phyloP scores from a whole-genome alignment of 352 stramenopile genomes.

The Globisporangium barbulae region DNA sequence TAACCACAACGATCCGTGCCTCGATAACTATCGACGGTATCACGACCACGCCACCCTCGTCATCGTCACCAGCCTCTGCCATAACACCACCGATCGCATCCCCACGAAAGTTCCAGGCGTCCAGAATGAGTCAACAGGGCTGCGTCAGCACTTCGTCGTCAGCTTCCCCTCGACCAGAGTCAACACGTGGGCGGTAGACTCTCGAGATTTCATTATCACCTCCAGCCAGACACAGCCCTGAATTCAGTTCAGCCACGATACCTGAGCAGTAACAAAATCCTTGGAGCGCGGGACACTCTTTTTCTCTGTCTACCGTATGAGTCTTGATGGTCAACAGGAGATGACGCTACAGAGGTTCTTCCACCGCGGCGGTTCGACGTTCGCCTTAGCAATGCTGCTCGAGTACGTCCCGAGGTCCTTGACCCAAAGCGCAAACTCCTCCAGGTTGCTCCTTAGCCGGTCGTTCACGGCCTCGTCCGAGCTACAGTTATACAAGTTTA shows the following conservation, averaged over 20 bases:
- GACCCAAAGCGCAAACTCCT: conserved; percentile 77
- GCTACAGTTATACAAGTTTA: conserved; percentile 13
- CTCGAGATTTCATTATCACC: not conserved
- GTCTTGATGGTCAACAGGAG: conserved; percentile 34
- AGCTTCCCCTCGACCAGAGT: conserved; percentile 5
- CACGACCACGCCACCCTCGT: not conserved
- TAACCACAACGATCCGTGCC: not conserved
- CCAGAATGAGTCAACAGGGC: not conserved
- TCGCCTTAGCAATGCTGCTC: conserved; percentile 53
- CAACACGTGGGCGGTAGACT: conserved; percentile 3
- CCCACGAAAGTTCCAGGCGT: conserved; percentile 10
- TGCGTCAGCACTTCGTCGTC: not conserved
- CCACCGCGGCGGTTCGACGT: conserved; percentile 65
- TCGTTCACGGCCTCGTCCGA: conserved; percentile 36
- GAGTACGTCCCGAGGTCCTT: conserved; percentile 75
- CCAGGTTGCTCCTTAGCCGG: conserved; percentile 50
- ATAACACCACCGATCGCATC: not conserved
- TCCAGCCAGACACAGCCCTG: not conserved
- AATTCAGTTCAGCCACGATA: not conserved
- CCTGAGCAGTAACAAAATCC: not conserved
- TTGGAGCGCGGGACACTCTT: not conserved
- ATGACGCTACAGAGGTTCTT: conserved; percentile 64
- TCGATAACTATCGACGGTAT: conserved; percentile 7
- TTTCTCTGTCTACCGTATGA: not conserved
- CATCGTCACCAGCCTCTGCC: not conserved